These are phyloP conservation scores for Alternaria sp. DNA, from an alignment of 2,329 filamentous ascomycete species.

Conservation along the genomic window DNA sequence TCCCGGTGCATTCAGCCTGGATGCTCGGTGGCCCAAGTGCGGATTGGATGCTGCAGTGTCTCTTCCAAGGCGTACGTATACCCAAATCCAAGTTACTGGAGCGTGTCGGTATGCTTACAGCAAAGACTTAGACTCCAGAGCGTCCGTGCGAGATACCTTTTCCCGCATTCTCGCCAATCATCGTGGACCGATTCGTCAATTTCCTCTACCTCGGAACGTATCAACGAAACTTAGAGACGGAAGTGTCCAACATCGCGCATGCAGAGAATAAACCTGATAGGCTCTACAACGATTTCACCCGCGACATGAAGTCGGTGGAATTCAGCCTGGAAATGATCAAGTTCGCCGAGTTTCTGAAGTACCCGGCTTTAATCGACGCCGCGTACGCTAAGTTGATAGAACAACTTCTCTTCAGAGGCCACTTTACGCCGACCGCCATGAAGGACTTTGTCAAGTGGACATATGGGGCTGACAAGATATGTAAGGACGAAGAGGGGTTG, in stretches of 20 bases:
- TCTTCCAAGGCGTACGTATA: background rate
- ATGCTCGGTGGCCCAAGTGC: background rate
- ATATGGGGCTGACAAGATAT: too few relatives aligned
- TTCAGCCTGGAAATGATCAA: fast-evolving
- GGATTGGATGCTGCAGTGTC: background rate
- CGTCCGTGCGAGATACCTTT: background rate
- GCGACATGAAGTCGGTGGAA: background rate
- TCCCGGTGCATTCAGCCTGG: background rate
- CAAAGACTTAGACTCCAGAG: fast-evolving
- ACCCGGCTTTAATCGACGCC: background rate
- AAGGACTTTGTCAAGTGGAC: too few relatives aligned
- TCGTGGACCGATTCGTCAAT: background rate
- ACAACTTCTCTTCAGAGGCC: too few relatives aligned
- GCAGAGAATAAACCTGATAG: background rate
- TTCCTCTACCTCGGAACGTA: background rate
- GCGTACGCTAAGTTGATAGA: background rate
- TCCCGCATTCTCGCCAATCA: fast-evolving
- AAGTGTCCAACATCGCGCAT: background rate
- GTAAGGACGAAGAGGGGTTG: too few relatives aligned
- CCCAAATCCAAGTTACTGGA: too few relatives aligned
- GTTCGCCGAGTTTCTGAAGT: background rate
- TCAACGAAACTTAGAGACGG: background rate
- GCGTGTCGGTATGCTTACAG: background rate
- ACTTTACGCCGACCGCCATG: too few relatives aligned
- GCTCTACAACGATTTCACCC: fast-evolving